Conservation (phyloP, 2,329 filamentous ascomycete species). For the Cyanodermella asteris region DNA sequence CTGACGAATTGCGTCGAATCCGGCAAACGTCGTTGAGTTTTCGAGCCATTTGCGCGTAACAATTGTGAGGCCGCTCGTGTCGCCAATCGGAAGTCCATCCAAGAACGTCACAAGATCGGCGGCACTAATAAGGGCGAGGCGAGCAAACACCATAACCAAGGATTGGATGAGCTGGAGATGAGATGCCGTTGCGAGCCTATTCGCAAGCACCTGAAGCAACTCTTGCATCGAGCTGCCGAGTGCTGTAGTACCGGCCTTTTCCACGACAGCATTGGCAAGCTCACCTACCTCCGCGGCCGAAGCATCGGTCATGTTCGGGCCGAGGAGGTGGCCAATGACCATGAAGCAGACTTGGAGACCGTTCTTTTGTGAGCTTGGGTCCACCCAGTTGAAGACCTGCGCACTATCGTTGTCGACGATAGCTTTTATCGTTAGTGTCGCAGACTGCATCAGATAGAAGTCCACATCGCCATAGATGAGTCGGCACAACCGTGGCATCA, state of each 20-base stretch:
- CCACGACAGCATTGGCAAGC: slow-evolving; percentile 80
- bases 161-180: slow-evolving; percentile 87
- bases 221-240: slow-evolving; percentile 79
- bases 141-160: slow-evolving; percentile 82
- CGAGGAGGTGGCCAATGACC: slow-evolving; percentile 78
- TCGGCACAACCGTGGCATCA: slow-evolving; percentile 68
- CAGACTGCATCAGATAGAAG: slow-evolving; percentile 68
- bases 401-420: slow-evolving; percentile 77
- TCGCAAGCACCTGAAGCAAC: slow-evolving; percentile 71
- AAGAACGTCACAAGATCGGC: slow-evolving; percentile 85
- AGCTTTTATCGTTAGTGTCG: slow-evolving; percentile 68
- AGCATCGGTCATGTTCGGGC: slow-evolving; percentile 69
- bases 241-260: slow-evolving; percentile 79
- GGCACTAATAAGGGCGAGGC: slow-evolving; percentile 64
- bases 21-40: slow-evolving; percentile 92
- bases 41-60: slow-evolving; percentile 92
- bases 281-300: slow-evolving; percentile 91
- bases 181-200: slow-evolving; percentile 59
- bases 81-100: slow-evolving; percentile 25
- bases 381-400: slow-evolving; percentile 72
- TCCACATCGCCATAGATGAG: slow-evolving; percentile 69
- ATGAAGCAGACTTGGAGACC: slow-evolving; percentile 75
- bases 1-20: slow-evolving; percentile 90
- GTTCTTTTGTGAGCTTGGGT: slow-evolving; percentile 51
- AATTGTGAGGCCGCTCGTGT: slow-evolving; percentile 59